Evolutionary conservation across 192 early-diverging fungal genomes (phyloP).

Genomic region (Gonapodya prolifera): DNA sequence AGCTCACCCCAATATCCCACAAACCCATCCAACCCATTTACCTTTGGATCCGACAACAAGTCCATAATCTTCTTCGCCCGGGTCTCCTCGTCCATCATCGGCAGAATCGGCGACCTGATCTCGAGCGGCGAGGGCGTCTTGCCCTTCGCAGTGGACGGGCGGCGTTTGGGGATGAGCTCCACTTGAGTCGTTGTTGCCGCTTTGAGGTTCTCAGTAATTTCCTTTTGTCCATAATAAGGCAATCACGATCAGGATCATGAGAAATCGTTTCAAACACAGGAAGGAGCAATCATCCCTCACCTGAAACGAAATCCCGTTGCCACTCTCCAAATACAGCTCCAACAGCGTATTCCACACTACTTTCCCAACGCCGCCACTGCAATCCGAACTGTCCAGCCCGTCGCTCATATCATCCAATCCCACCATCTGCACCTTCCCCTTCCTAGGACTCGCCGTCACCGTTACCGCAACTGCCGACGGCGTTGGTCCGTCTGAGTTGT

Average conservation of each 20-base stretch:
- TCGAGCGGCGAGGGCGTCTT: conserved; percentile 9
- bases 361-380: conserved; percentile 23
- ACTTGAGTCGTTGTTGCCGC: no score
- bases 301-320: background rate
- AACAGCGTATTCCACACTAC: conserved; percentile 83
- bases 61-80: conserved; percentile 60
- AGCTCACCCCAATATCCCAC: conserved; percentile 5
- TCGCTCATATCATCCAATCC: conserved; percentile 4
- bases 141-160: background rate
- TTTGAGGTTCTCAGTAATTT: no score
- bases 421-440: background rate
- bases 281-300: no score
- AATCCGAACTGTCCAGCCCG: conserved; percentile 8
- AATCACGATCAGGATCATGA: no score
- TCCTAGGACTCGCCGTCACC: background rate
- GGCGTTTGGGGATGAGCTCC: no score
- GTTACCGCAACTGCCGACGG: background rate
- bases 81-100: no score
- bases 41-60: conserved; percentile 52
- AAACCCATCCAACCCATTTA: conserved; percentile 13
- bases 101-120: no score
- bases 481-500: no score
- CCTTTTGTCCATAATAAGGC: no score
- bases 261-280: no score
- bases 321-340: conserved; percentile 68